Evolutionary conservation across 208 protist species (phyloP).

Genomic region (Polymyxa betae): DNA sequence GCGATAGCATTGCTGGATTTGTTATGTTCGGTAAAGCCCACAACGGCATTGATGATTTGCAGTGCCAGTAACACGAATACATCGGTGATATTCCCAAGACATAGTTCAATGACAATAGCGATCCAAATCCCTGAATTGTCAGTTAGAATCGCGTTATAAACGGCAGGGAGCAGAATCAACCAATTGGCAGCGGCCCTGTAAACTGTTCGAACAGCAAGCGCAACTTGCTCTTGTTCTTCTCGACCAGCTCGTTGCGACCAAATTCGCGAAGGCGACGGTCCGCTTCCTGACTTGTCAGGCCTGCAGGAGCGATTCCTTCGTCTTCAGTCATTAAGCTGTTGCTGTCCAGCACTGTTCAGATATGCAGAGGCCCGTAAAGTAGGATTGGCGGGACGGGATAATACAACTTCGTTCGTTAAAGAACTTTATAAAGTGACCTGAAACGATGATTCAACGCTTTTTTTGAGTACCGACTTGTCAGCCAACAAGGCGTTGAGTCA

Average conservation of each 20-base stretch:
- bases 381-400: too few relatives aligned
- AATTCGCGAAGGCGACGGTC: slow-evolving; percentile 51
- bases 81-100: slow-evolving; percentile 71
- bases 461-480: too few relatives aligned
- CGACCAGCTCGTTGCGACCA: slow-evolving; percentile 68
- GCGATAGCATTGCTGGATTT: slow-evolving; percentile 87
- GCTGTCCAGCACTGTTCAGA: too few relatives aligned
- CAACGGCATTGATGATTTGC: slow-evolving; percentile 73
- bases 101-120: slow-evolving; percentile 71
- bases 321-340: too few relatives aligned
- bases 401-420: too few relatives aligned
- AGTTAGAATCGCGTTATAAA: neutral
- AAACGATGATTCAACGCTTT: too few relatives aligned
- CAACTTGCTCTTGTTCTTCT: slow-evolving; percentile 60
- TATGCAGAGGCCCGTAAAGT: too few relatives aligned
- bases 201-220: slow-evolving; percentile 63
- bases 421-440: too few relatives aligned
- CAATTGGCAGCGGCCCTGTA: slow-evolving; percentile 58
- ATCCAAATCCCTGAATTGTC: slow-evolving; percentile 68
- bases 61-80: slow-evolving; percentile 71
- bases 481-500: too few relatives aligned
- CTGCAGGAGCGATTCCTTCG: neutral
- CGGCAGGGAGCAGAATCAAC: neutral
- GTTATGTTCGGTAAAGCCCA: slow-evolving; percentile 86
- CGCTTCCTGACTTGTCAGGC: slow-evolving; percentile 14